Base-by-base conservation (phyloP, 2,329 filamentous ascomycete species). In the Clonostachys rhizophaga region DNA sequence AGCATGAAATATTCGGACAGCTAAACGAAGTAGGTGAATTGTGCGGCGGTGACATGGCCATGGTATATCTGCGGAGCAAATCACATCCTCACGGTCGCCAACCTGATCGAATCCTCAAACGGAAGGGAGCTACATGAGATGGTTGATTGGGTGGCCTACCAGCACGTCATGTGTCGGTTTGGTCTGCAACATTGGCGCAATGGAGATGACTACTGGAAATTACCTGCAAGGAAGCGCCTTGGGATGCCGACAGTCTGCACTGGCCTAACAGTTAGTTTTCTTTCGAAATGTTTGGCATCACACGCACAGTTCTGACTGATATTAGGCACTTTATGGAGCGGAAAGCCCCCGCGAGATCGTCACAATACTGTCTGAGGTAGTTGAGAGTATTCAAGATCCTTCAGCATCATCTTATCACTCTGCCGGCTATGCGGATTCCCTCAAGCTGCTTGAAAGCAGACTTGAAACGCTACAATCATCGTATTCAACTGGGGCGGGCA, bases 361-460 rank as follows among this genome's bases (percentile, higher is more conserved):
- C 24, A 10, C 24, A 30, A 18, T 40, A 24, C 36, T 48, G 24
- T 35, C 47, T 14, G 47, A 48, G 24, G 40, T 48, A 3, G 41
- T 48, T 39, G 17, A 45, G 18, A 45, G 36, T 14, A 24, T 48
- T 2, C 40, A 45, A 37, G 43, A 45, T 20, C 42, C 42, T 9
- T 48, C 47, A 6, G 36, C 41, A 36, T 43, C 42, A 5, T 30
- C 9, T 5, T 48, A 48, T 30, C 47, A 48, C 37, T 33, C 20
- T 16, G 12, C 36, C 14, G 12, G 14, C 6, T 42, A 48, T 43
- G 41, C 37, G 24, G 16, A 36, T n/a, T 35, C 41, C 14, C 42
- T 48, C 10, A 14, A n/a, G 11, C 18, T 18, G 4, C 33, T 48
- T 9, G 47, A 48, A 24, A 14, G 11, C n/a, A 33, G 5, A 10